Percentiles rank a stretch among this genome's conserved stretches.
phyloP scores from a whole-genome alignment of 176 grass and related monocot genomes.

The Secale cereale region DNA sequence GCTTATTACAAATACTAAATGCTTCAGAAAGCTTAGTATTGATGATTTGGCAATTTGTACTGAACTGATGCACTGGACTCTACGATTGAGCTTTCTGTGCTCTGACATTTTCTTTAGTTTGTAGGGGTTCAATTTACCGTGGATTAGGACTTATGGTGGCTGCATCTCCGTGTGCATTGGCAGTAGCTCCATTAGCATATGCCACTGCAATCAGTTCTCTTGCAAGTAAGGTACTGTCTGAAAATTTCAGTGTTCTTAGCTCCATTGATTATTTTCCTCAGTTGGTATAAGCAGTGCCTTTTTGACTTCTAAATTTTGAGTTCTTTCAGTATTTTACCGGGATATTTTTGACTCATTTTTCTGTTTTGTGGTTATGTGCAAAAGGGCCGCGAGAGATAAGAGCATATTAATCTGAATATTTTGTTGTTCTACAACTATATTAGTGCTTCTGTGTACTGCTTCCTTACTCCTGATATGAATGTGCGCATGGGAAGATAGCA shows the following conservation, averaged over 20 bases:
- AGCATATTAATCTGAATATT: neutral
- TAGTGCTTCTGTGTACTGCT: neutral
- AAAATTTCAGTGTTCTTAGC: neutral
- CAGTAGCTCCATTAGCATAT: conserved; percentile 97
- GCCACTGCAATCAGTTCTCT: conserved; percentile 96
- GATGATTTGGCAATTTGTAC: conserved; percentile 8
- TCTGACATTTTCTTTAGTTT: conserved; percentile 71
- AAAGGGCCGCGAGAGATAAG: neutral
- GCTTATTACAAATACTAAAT: neutral
- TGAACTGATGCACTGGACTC: conserved; percentile 2
- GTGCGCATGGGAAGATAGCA: neutral
- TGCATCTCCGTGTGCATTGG: conserved; percentile 95
- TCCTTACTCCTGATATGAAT: neutral
- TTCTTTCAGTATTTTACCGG: neutral
- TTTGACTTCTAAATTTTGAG: neutral
- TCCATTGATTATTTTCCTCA: neutral
- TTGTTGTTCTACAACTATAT: conserved; percentile 5
- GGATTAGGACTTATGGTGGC: conserved; percentile 98
- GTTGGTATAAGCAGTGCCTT: neutral
- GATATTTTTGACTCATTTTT: neutral
- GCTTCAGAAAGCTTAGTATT: neutral
- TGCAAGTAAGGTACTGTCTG: conserved; percentile 80
- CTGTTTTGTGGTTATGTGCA: neutral
- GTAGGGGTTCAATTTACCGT: conserved; percentile 95
- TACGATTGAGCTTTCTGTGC: conserved; percentile 10